A percentile compares a stretch with the other conserved stretches of the same genome.
Evolutionary conservation across 2,329 filamentous ascomycete species (phyloP).

Genomic region (Fusarium coffeatum): DNA sequence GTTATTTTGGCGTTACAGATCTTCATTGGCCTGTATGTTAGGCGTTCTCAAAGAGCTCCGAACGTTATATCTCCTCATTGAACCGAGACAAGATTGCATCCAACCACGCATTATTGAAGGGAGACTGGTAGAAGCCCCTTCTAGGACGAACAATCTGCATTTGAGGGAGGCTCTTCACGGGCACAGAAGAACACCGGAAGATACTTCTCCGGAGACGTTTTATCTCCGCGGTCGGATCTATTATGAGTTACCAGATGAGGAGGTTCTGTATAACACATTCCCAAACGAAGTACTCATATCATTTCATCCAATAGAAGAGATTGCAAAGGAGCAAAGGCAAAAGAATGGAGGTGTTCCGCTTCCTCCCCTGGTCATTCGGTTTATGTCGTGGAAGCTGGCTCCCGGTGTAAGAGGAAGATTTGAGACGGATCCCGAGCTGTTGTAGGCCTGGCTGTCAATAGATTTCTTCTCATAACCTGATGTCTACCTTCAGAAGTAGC

Average conservation of each 20-base stretch:
- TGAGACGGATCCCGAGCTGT: neutral
- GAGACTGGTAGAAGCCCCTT: no score
- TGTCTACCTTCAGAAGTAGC: neutral
- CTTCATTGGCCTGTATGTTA: neutral
- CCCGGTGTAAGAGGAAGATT: neutral
- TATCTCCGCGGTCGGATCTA: neutral
- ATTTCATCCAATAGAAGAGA: no score
- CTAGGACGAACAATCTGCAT: no score
- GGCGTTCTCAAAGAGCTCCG: neutral
- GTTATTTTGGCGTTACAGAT: accelerated
- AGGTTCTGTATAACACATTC: neutral
- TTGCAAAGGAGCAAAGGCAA: neutral
- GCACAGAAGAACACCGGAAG: neutral
- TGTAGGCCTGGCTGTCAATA: neutral
- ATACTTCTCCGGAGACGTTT: neutral
- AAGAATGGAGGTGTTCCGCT: neutral
- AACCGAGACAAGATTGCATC: no score
- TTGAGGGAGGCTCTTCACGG: no score
- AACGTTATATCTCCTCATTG: conserved; percentile 2
- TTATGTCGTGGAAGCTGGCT: conserved; percentile 7
- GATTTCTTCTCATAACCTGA: neutral
- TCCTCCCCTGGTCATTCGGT: neutral
- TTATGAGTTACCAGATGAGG: neutral
- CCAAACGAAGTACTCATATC: no score
- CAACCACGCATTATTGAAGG: no score